Evolutionary conservation across 257 asterid genomes (phyloP).

Genomic region (Handroanthus guayacan): DNA sequence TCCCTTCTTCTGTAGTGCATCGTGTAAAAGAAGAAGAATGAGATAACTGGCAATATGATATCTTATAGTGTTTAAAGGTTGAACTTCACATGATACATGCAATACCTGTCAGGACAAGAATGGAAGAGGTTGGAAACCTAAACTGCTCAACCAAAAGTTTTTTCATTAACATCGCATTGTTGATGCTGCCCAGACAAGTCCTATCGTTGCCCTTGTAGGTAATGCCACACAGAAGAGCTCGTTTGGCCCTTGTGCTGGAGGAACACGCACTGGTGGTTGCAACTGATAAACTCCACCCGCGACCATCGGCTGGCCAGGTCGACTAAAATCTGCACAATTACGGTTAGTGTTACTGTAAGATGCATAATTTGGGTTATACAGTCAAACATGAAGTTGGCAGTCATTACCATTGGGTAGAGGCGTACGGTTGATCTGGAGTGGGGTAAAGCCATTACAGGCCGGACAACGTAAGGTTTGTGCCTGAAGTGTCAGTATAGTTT

Average conservation of each 20-base stretch:
- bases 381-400: no score
- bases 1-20: conserved; percentile 68
- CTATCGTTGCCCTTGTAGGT: conserved; percentile 58
- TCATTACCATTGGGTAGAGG: conserved; percentile 33
- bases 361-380: no score
- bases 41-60: no score
- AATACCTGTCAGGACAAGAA: conserved; percentile 71
- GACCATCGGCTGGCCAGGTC: conserved; percentile 30
- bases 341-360: conserved; percentile 28
- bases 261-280: conserved; percentile 41
- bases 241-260: conserved; percentile 54
- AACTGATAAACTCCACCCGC: conserved; percentile 26
- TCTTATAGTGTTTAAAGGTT: no score
- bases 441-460: conserved; percentile 46
- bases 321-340: conserved; percentile 20
- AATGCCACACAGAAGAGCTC: conserved; percentile 76
- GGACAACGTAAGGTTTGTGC: conserved; percentile 55
- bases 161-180: conserved; percentile 57
- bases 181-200: conserved; percentile 67
- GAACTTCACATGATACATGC: not conserved
- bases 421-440: conserved; percentile 32
- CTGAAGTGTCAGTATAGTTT: conserved; percentile 43
- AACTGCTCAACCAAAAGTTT: conserved; percentile 55
- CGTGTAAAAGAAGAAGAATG: no score
- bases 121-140: conserved; percentile 68